phyloP scores from a whole-genome alignment of 2,329 filamentous ascomycete species.

The Knoxdaviesia proteae region DNA sequence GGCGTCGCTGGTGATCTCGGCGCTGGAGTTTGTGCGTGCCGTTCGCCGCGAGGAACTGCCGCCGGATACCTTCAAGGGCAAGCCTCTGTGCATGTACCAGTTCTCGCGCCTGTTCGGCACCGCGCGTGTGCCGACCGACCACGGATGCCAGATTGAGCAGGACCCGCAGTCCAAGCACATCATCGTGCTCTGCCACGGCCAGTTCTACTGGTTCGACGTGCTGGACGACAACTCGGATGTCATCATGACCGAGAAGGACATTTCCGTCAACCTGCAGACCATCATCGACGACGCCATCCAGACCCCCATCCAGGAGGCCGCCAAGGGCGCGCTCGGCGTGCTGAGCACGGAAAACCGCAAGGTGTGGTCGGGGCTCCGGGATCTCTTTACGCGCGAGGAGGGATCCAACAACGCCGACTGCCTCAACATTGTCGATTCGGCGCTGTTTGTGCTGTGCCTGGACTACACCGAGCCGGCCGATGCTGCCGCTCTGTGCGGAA shows the following conservation, averaged over 20 bases:
- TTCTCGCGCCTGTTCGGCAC: conserved; percentile 92
- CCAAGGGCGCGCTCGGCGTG: conserved; percentile 85
- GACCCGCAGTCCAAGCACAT: conserved; percentile 86
- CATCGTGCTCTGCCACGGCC: conserved; percentile 79
- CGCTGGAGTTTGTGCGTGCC: conserved; percentile 78
- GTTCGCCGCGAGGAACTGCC: conserved; percentile 83
- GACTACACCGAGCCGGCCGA: conserved; percentile 77
- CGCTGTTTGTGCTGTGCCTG: conserved; percentile 77
- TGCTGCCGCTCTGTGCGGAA: conserved; percentile 74
- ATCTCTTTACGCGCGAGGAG: conserved; percentile 67
- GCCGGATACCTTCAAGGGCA: conserved; percentile 66
- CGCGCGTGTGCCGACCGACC: conserved; percentile 77
- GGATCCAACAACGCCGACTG: conserved; percentile 92
- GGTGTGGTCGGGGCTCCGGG: conserved; percentile 78
- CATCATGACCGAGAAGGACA: conserved; percentile 92
- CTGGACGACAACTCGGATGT: conserved; percentile 84
- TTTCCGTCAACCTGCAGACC: conserved; percentile 75
- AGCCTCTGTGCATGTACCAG: conserved; percentile 92
- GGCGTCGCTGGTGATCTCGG: conserved; percentile 76
- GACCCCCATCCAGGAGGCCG: conserved; percentile 78
- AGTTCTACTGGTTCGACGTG: conserved; percentile 98
- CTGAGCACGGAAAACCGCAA: conserved; percentile 93
- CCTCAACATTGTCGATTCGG: conserved; percentile 84
- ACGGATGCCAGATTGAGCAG: conserved; percentile 89
- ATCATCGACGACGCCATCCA: conserved; percentile 81